Base-by-base conservation (phyloP, 805 yeast genomes). In the Starmerella kuoi region DNA sequence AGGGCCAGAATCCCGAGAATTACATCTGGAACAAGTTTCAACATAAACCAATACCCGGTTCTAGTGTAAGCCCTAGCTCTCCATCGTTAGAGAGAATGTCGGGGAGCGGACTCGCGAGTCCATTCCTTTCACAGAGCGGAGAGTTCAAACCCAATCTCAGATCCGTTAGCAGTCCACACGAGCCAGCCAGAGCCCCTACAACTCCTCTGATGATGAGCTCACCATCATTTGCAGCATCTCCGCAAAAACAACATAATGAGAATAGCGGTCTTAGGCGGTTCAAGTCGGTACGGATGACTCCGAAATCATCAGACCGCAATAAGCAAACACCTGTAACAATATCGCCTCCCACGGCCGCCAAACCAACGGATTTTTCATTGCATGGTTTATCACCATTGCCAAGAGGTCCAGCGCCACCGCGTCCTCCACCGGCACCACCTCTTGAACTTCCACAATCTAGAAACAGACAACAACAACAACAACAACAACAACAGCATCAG, bases 341-440 rank as follows among this genome's bases (percentile, higher is more conserved):
- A 11, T 25, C 45, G 4, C 34, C 41, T 9, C 46, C 38, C 2
- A 28, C 28, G 18, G 36, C 40, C 21, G 45, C 26, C 17, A 20
- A 2, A 17, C 35, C 12, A 2, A 9, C 31, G 32, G 28, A 15
- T 6, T 28, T 18, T 21, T 3, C 24, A 3, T n/a, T 24, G 19
- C 28, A 15, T 3, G 6, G 14, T 5, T 11, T 18, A 1, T 17
- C 41, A 2, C 5, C 50, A 3, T 43, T 52, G 20, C 53, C 54
- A 14, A 39, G 47, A n/a, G 56, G 54, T 4, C 55, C 62, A 1
- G 62, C 65, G 4, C 64, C 65, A 2, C 64, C 65, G 1, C 48
- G 65, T 19, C 65, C 65, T 1, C 61, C 64, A 3, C 65, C 65
- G 41, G 68, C 63, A 54, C 72, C 68, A 52, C 69, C 68, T 48